These are phyloP conservation scores for Plasmodium knowlesi DNA, from an alignment of 169 alveolate genomes.

Conservation along the genomic window DNA sequence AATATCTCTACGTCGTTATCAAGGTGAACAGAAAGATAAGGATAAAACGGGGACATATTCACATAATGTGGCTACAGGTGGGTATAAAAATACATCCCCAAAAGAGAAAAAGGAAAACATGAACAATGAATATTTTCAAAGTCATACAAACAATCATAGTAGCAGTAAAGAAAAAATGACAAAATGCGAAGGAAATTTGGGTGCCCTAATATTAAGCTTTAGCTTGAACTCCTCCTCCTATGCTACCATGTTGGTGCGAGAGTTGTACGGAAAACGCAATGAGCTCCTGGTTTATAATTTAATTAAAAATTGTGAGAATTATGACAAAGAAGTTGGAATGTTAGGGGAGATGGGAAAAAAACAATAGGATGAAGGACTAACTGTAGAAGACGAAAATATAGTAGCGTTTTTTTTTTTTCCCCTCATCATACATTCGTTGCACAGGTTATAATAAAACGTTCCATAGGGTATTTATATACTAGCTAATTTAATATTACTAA, in stretches of 20 bases:
- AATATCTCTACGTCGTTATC: background rate
- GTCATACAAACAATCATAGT: background rate
- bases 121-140: background rate
- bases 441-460: background rate
- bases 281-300: constrained; percentile 53
- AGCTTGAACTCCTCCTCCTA: constrained; percentile 62
- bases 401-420: background rate
- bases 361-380: background rate
- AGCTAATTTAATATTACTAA: background rate
- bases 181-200: background rate
- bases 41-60: background rate
- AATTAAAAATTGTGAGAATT: constrained; percentile 50
- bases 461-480: background rate
- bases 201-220: constrained; percentile 71
- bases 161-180: background rate
- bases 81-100: background rate
- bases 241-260: constrained; percentile 74
- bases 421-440: background rate
- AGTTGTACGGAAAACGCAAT: constrained; percentile 63
- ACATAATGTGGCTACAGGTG: background rate
- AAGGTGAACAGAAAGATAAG: background rate
- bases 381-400: background rate
- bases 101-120: background rate
- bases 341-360: background rate
- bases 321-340: constrained; percentile 7